Conservation (phyloP, 2,329 filamentous ascomycete species). For the Coniochaeta prunicola region DNA sequence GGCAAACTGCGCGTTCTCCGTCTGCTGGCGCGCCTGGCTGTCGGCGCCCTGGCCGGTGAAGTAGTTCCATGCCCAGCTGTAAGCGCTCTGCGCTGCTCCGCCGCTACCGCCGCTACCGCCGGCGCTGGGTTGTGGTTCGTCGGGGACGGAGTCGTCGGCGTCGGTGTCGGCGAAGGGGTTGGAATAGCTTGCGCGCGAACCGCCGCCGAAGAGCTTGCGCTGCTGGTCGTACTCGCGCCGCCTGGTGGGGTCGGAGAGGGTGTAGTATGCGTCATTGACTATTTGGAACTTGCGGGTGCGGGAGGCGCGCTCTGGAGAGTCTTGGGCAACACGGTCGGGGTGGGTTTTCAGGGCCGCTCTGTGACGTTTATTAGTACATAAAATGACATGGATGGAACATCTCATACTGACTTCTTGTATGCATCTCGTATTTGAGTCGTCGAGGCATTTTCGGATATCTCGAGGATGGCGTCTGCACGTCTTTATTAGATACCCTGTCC, state of each 20-base stretch:
- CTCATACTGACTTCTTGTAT: constrained; percentile 71
- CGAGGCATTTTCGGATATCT: constrained; percentile 64
- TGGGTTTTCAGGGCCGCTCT: constrained; percentile 87
- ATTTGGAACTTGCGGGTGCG: constrained; percentile 60
- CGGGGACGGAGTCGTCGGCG: constrained; percentile 30
- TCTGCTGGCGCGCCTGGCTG: constrained; percentile 38
- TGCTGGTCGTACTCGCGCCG: constrained; percentile 80
- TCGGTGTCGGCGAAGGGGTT: constrained; percentile 33
- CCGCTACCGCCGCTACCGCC: constrained; percentile 72
- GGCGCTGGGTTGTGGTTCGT: constrained; percentile 48
- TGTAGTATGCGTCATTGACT: constrained; percentile 36
- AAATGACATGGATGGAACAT: neutral
- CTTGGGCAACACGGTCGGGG: constrained; percentile 78
- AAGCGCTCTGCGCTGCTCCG: constrained; percentile 46
- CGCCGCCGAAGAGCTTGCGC: constrained; percentile 46
- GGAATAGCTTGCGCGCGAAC: constrained; percentile 20
- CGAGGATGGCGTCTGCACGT: constrained; percentile 61
- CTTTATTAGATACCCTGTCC: neutral
- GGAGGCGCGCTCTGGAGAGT: constrained; percentile 72
- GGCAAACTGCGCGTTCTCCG: constrained; percentile 78
- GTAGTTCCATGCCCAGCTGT: constrained; percentile 72
- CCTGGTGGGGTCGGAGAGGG: constrained; percentile 69
- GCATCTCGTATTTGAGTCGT: constrained; percentile 84
- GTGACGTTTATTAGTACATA: constrained; percentile 5
- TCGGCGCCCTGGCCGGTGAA: constrained; percentile 36